Evolutionary conservation across 176 grass and related monocot genomes (phyloP).

Genomic region (Dactylis glomerata): DNA sequence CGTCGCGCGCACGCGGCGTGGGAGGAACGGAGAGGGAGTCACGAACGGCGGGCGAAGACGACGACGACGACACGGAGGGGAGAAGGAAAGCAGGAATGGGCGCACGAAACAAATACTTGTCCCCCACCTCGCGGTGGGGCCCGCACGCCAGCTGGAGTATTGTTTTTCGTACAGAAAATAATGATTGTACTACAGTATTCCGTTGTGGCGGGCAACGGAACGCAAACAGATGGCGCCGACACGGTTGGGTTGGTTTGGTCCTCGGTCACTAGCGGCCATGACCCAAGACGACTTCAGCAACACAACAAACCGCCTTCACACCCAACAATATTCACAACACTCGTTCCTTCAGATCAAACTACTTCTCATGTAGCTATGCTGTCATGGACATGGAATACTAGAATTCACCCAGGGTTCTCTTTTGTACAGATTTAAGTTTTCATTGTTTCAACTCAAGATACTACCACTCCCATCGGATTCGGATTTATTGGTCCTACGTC

Average conservation of each 20-base stretch:
- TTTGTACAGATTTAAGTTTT: no score
- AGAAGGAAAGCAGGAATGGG: neutral
- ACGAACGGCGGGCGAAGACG: neutral
- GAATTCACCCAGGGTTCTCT: no score
- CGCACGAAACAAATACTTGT: slow-evolving; percentile 9
- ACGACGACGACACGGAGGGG: neutral
- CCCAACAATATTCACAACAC: no score
- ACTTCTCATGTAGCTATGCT: no score
- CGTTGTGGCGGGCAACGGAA: neutral
- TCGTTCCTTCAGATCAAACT: no score
- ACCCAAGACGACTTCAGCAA: neutral
- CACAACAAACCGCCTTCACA: neutral
- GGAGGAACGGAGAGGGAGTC: neutral
- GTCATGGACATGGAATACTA: no score
- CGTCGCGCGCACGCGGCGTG: neutral
- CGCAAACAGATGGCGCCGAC: neutral
- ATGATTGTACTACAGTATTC: neutral
- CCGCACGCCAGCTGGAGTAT: neutral
- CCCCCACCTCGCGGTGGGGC: neutral
- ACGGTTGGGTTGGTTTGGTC: slow-evolving; percentile 14
- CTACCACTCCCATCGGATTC: no score
- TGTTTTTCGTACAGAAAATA: neutral
- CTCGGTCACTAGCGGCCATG: neutral
- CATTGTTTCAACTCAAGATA: no score
- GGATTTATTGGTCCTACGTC: no score